A percentile compares a stretch with the other conserved stretches of the same genome.
Conservation (phyloP, 176 grass and related monocot species). For the Dendrocalamus sinicus region DNA sequence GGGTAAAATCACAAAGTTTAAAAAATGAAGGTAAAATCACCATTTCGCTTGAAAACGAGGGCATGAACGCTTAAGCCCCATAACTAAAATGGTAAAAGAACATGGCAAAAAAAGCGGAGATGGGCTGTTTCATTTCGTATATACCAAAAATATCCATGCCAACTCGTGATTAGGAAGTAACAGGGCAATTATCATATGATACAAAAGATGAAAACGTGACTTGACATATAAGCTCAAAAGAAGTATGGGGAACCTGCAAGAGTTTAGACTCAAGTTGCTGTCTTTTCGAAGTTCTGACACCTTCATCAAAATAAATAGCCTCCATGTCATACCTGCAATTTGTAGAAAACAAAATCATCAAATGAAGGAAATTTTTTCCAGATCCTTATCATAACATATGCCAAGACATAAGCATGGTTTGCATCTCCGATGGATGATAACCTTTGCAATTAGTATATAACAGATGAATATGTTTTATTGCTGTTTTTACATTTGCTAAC, state of each 20-base stretch:
- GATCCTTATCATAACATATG: background rate
- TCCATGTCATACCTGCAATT: constrained; percentile 90
- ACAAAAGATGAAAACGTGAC: background rate
- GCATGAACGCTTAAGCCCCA: no score
- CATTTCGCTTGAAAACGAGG: no score
- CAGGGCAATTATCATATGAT: constrained; percentile 15
- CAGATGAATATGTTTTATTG: constrained; percentile 30
- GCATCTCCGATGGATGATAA: constrained; percentile 15
- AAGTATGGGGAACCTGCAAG: constrained; percentile 61
- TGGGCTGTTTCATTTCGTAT: background rate
- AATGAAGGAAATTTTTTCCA: background rate
- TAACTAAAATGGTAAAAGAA: background rate
- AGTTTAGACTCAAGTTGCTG: constrained; percentile 91
- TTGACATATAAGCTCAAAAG: constrained; percentile 4
- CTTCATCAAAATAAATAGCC: constrained; percentile 97
- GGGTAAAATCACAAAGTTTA: no score
- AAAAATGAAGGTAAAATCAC: no score
- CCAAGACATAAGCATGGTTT: background rate
- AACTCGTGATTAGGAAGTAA: constrained; percentile 13
- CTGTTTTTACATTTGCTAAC: background rate
- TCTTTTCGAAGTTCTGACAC: constrained; percentile 89
- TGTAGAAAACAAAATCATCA: constrained; percentile 32
- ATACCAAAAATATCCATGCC: background rate
- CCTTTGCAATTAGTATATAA: background rate
- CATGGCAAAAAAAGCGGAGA: background rate